Conservation (phyloP, 805 yeast species). For the Wilhelminamyces savonicus region DNA sequence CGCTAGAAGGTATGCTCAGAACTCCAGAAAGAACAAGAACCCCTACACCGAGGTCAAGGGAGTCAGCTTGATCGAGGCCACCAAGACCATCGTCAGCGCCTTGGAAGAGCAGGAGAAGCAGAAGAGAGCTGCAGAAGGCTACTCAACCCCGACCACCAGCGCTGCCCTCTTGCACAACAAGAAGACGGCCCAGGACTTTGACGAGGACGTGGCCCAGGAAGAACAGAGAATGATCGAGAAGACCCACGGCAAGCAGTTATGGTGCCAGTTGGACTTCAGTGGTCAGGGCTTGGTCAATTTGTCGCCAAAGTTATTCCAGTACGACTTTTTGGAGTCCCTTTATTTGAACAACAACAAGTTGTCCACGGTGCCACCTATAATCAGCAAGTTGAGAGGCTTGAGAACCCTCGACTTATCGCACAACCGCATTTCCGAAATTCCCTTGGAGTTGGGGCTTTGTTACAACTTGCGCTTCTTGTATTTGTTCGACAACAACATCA, state of each 20-base stretch:
- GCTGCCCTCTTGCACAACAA: conserved; percentile 35
- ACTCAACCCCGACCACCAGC: conserved; percentile 14
- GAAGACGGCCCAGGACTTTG: conserved; percentile 39
- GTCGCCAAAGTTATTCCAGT: conserved; percentile 70
- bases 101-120: conserved; percentile 39
- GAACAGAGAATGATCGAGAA: conserved; percentile 56
- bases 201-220: conserved; percentile 45
- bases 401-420: conserved; percentile 82
- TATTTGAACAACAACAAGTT: conserved; percentile 84
- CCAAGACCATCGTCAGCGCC: conserved; percentile 28
- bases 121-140: conserved; percentile 15
- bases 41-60: conserved; percentile 32
- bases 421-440: conserved; percentile 66
- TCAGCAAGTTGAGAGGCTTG: conserved; percentile 63
- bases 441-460: conserved; percentile 78
- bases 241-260: conserved; percentile 68
- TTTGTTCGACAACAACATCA: conserved; percentile 79
- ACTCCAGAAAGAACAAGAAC: conserved; percentile 44
- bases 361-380: conserved; percentile 56
- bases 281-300: conserved; percentile 77
- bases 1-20: conserved; percentile 76
- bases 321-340: conserved; percentile 77
- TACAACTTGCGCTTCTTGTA: conserved; percentile 75
- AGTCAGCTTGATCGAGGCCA: conserved; percentile 36
- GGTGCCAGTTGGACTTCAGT: conserved; percentile 91